phyloP scores from a whole-genome alignment of 257 asterid species.

The Nicotiana paniculata region DNA sequence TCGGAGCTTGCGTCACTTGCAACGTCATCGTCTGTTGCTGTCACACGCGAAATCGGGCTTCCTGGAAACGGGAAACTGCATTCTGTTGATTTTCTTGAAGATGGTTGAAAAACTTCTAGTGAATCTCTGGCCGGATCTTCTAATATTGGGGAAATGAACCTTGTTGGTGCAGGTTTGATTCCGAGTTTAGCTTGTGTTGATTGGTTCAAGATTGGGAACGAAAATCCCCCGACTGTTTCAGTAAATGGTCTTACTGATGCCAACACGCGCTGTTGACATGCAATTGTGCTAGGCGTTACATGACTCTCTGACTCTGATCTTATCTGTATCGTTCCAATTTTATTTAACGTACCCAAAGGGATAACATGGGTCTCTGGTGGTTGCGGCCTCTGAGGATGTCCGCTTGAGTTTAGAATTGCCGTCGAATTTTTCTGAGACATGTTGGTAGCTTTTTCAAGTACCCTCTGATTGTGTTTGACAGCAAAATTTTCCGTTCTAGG shows the following conservation, averaged over 20 bases:
- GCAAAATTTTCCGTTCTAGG: background rate
- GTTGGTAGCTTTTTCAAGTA: slow-evolving; percentile 3
- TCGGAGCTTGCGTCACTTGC: slow-evolving; percentile 86
- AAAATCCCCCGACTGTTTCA: slow-evolving; percentile 32
- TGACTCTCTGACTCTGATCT: slow-evolving; percentile 11
- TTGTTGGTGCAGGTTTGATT: slow-evolving; percentile 8
- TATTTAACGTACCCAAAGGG: background rate
- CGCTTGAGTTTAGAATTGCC: background rate
- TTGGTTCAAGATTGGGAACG: slow-evolving; percentile 56
- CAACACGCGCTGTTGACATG: slow-evolving; percentile 42
- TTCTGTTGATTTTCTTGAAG: slow-evolving; percentile 23
- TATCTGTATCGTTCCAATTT: slow-evolving; percentile 5
- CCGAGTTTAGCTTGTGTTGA: slow-evolving; percentile 16
- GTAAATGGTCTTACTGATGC: slow-evolving; percentile 35
- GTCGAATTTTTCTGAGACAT: slow-evolving; percentile 15
- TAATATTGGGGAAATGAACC: slow-evolving; percentile 4
- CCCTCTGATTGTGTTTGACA: slow-evolving; percentile 5
- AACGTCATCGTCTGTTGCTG: slow-evolving; percentile 48
- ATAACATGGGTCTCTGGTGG: background rate
- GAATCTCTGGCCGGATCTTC: slow-evolving; percentile 66
- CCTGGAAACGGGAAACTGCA: slow-evolving; percentile 25
- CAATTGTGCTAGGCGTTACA: slow-evolving; percentile 15
- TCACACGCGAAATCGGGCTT: slow-evolving; percentile 37
- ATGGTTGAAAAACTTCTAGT: slow-evolving; percentile 63
- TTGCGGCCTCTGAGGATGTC: background rate